Evolutionary conservation across 495 filamentous ascomycete genomes (phyloP).

Genomic region (Penicillium robsamsonii): DNA sequence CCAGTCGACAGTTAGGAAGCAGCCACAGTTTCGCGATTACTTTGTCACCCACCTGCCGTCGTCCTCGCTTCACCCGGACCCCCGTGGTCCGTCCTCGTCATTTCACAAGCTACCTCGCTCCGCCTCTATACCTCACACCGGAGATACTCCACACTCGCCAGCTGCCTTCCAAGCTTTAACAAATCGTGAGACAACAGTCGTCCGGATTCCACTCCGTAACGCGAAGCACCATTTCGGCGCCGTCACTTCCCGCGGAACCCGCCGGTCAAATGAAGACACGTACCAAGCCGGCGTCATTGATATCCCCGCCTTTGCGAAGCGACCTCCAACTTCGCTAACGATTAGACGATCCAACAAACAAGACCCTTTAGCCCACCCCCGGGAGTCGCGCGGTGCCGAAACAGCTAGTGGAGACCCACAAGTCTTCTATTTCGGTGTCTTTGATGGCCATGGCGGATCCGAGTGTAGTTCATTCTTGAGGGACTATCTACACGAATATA

Average conservation of each 20-base stretch:
- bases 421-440: constrained; percentile 95
- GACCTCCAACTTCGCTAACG: constrained; percentile 68
- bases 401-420: constrained; percentile 84
- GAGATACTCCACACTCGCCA: constrained; percentile 52
- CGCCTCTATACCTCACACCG: constrained; percentile 76
- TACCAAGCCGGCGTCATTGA: constrained; percentile 93
- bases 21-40: constrained; percentile 84
- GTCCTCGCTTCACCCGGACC: constrained; percentile 88
- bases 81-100: constrained; percentile 53
- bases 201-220: constrained; percentile 89
- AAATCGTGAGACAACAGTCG: constrained; percentile 84
- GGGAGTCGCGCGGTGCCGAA: constrained; percentile 57
- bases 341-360: constrained; percentile 27
- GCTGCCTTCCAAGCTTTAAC: constrained; percentile 55
- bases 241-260: constrained; percentile 71
- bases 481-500: constrained; percentile 80
- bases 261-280: constrained; percentile 88
- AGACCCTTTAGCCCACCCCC: constrained; percentile 24
- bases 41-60: constrained; percentile 95
- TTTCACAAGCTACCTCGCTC: constrained; percentile 80
- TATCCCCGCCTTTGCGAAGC: constrained; percentile 86
- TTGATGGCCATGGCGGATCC: constrained; percentile 91
- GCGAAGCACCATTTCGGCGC: constrained; percentile 96
- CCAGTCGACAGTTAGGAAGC: constrained; percentile 22
- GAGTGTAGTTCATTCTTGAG: constrained; percentile 87